Evolutionary conservation across 2,329 filamentous ascomycete species (phyloP).

Genomic region (Exophiala calicioides): DNA sequence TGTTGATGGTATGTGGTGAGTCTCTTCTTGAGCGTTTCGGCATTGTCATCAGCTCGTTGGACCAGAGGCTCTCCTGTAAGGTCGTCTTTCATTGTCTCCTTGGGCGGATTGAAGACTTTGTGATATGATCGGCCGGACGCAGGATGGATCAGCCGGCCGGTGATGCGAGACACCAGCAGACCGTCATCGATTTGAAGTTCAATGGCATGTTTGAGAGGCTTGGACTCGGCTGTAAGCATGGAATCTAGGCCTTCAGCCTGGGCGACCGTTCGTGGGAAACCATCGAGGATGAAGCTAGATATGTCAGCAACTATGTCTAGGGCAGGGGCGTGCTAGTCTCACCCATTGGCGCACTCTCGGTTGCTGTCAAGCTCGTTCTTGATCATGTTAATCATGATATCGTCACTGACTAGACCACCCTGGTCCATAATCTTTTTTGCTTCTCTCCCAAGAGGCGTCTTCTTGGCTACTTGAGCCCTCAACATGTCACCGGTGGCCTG

Average conservation of each 20-base stretch:
- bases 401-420: conserved; percentile 94
- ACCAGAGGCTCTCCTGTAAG: conserved; percentile 94
- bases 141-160: conserved; percentile 91
- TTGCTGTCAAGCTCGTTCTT: conserved; percentile 94
- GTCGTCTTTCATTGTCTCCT: conserved; percentile 91
- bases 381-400: conserved; percentile 99
- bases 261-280: conserved; percentile 93
- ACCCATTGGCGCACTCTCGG: conserved; percentile 95
- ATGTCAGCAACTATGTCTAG: conserved; percentile 13
- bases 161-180: conserved; percentile 92
- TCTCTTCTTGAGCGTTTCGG: conserved; percentile 92
- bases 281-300: conserved; percentile 92
- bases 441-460: conserved; percentile 89
- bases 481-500: conserved; percentile 99
- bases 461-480: conserved; percentile 95
- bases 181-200: conserved; percentile 96
- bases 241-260: conserved; percentile 92
- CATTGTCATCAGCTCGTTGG: conserved; percentile 96
- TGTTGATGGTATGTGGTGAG: conserved; percentile 90
- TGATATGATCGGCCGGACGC: conserved; percentile 96
- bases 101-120: conserved; percentile 98
- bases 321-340: conserved; percentile 36
- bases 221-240: conserved; percentile 77
- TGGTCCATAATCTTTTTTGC: conserved; percentile 99
- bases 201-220: conserved; percentile 89